A percentile compares a stretch with the other conserved stretches of the same genome.
Evolutionary conservation across 2,329 filamentous ascomycete species (phyloP).

Genomic region (Biscogniauxia mediterranea): DNA sequence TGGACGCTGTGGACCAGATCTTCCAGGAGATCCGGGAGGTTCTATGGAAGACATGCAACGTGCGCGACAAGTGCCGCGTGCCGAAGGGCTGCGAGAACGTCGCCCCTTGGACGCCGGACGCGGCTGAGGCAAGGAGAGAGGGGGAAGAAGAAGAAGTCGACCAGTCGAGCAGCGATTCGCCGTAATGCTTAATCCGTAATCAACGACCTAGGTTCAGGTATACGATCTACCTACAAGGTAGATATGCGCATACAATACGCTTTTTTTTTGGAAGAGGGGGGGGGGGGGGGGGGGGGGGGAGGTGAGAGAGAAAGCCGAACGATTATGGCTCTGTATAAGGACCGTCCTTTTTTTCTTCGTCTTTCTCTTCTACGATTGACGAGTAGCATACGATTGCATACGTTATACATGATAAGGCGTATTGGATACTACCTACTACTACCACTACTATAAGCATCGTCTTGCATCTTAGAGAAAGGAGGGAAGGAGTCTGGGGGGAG

Average conservation of each 20-base stretch:
- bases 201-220: neutral
- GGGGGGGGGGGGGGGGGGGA: too few species aligned
- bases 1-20: slow-evolving; percentile 81
- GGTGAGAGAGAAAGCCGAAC: too few species aligned
- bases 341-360: too few species aligned
- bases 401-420: neutral
- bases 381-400: neutral
- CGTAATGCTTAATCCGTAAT: slow-evolving; percentile 15
- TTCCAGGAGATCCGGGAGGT: slow-evolving; percentile 78
- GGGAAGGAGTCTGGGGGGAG: neutral
- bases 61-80: slow-evolving; percentile 55
- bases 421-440: neutral
- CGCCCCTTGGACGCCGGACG: slow-evolving; percentile 36
- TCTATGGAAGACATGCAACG: slow-evolving; percentile 73
- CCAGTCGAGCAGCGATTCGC: slow-evolving; percentile 34
- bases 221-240: too few species aligned
- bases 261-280: too few species aligned
- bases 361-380: neutral
- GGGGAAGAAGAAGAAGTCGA: slow-evolving; percentile 25
- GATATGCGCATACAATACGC: slow-evolving; percentile 2
- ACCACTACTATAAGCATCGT: neutral
- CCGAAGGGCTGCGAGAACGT: slow-evolving; percentile 63
- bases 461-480: neutral
- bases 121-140: slow-evolving; percentile 8
- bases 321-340: neutral